phyloP scores from a whole-genome alignment of 1,139 yeast species.

The Nakaseomyces nivariensis region DNA sequence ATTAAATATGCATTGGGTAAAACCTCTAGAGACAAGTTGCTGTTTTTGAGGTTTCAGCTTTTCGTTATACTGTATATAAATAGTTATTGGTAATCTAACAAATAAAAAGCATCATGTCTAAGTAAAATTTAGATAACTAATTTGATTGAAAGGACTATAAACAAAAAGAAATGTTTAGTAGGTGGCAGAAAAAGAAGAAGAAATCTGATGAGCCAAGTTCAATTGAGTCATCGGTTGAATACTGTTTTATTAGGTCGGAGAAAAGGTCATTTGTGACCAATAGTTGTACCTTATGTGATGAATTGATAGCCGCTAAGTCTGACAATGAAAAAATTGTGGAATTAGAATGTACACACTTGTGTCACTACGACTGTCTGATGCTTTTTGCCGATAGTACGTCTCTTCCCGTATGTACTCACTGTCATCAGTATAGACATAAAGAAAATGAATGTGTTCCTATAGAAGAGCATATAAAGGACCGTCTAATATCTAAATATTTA shows the following conservation, averaged over 20 bases:
- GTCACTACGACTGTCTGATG: slow-evolving; percentile 27
- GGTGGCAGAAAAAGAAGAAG: background rate
- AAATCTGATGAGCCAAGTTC: background rate
- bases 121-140: background rate
- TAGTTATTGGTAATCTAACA: no score
- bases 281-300: slow-evolving; percentile 28
- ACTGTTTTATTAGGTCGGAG: background rate
- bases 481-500: slow-evolving; percentile 13
- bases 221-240: background rate
- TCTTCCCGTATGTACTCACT: slow-evolving; percentile 13
- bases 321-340: slow-evolving; percentile 27
- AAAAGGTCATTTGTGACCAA: slow-evolving; percentile 25
- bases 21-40: no score
- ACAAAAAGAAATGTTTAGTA: background rate
- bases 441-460: slow-evolving; percentile 20
- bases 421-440: slow-evolving; percentile 16
- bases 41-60: no score
- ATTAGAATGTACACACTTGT: slow-evolving; percentile 25
- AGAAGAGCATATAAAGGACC: slow-evolving; percentile 21
- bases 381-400: slow-evolving; percentile 15
- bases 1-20: no score
- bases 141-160: background rate
- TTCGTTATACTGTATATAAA: no score
- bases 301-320: slow-evolving; percentile 24
- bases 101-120: background rate